Evolutionary conservation across 83 land plant genomes (phyloP).

Genomic region (Picea abies): DNA sequence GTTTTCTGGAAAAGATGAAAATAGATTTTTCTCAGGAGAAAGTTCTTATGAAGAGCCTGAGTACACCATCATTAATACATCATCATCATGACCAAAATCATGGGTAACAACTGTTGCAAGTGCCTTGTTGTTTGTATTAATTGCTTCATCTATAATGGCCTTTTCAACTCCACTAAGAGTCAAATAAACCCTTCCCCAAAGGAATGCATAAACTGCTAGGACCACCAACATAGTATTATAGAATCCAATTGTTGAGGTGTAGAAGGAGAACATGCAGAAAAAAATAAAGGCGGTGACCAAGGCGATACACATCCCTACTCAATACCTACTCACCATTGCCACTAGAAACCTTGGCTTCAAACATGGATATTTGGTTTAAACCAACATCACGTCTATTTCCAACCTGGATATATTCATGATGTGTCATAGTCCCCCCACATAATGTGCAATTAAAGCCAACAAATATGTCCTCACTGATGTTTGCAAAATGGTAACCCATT

Average conservation of each 20-base stretch:
- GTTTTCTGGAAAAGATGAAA: too few relatives aligned
- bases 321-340: constrained; percentile 81
- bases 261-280: constrained; percentile 82
- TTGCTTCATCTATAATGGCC: constrained; percentile 20
- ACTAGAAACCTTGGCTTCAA: constrained; percentile 84
- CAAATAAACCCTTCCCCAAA: constrained; percentile 73
- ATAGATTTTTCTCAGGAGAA: too few relatives aligned
- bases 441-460: constrained; percentile 73
- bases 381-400: constrained; percentile 92
- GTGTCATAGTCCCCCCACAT: constrained; percentile 78
- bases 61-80: too few relatives aligned
- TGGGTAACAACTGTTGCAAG: constrained; percentile 47
- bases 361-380: constrained; percentile 75
- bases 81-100: too few relatives aligned
- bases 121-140: constrained; percentile 23
- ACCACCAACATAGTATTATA: constrained; percentile 72
- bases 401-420: constrained; percentile 87
- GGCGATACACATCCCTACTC: constrained; percentile 77
- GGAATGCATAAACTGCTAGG: constrained; percentile 66
- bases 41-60: too few relatives aligned
- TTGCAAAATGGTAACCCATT: too few relatives aligned
- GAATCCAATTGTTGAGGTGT: constrained; percentile 68
- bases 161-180: constrained; percentile 70
- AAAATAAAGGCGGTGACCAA: constrained; percentile 79
- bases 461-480: constrained; percentile 79